Evolutionary conservation across 768 basidiomycete genomes (phyloP), one percentile per base, ranked within the genome.

Genomic region (Xanthoconium stramineum): DNA sequence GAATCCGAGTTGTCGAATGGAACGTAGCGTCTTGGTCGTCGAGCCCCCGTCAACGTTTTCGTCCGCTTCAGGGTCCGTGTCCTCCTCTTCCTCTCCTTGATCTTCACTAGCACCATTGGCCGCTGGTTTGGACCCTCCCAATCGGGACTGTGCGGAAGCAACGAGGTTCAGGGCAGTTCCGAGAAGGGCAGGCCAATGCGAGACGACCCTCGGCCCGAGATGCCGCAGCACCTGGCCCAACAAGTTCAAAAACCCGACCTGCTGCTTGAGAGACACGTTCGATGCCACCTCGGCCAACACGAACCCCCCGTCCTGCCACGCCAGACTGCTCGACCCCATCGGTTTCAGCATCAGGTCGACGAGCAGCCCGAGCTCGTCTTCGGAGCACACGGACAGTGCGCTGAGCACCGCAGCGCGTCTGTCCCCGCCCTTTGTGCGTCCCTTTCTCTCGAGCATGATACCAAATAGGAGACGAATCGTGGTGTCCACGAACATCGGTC

Each of bases 261-360:
- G 83, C 59, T 94, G 91, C 70, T 83, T 86, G 48, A 79, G 74
- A 17, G 78, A 75, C 14, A 80, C 73, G 1, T 57, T 65, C 1
- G 54, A 44, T 15, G 72, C 62, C 6, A 72, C 53, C n/a, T 75
- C 59, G 1, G 42, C 53, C 19, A 78, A 53, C 4, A 19, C 50
- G 52, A 78, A 80, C 2, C 24, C 50, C 14, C 54, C 59, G 12
- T 69, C 68, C 54, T 52, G 61, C 29, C 66, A 65, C 29, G 54
- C 20, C 15, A 62, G 56, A 33, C 64, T 59, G 60, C 72, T 69
- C 51, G 72, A 70, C 6, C 75, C 72, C 53, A 95, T 80, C 0
- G 91, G 90, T 49, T 79, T 78, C 38, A 98, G 70, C 93, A 98
- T 98, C 53, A 98, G 77, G 59, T 93, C 87, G 17, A 95, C 83